Conservation (phyloP, 1,139 yeast species). For the Scheffersomyces quercinus region DNA sequence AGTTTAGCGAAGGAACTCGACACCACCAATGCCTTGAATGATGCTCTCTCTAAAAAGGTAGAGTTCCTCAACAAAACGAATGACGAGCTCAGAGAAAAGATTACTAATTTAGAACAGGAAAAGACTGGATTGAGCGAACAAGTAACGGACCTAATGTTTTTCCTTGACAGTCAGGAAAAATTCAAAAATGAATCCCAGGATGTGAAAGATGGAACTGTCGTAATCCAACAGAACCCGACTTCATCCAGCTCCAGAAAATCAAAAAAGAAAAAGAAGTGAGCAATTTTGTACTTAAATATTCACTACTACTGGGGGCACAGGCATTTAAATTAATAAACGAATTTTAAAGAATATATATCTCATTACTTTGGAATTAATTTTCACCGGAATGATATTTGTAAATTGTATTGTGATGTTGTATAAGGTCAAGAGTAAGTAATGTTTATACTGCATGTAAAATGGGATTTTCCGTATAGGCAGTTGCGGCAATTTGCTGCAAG, state of each 20-base stretch:
- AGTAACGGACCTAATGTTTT: constrained; percentile 80
- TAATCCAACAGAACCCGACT: constrained; percentile 31
- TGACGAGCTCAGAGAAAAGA: constrained; percentile 23
- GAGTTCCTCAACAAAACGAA: constrained; percentile 46
- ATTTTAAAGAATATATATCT: too few relatives aligned
- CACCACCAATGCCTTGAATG: constrained; percentile 47
- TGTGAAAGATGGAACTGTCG: constrained; percentile 67
- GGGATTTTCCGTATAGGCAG: too few relatives aligned
- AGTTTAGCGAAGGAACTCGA: constrained; percentile 30
- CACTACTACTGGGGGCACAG: too few relatives aligned
- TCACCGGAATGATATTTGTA: too few relatives aligned
- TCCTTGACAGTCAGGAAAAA: constrained; percentile 70
- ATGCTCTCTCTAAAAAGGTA: constrained; percentile 58
- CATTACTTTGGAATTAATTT: too few relatives aligned
- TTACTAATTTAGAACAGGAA: constrained; percentile 29
- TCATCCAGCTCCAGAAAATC: constrained; percentile 17
- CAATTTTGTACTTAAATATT: background rate
- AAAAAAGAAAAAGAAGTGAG: constrained; percentile 16
- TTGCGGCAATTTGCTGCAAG: background rate
- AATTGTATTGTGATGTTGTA: too few relatives aligned
- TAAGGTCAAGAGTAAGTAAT: too few relatives aligned
- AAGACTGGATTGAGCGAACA: constrained; percentile 65
- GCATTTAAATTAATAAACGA: too few relatives aligned
- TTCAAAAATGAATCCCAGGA: constrained; percentile 70
- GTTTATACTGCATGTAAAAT: too few relatives aligned